phyloP scores from a whole-genome alignment of 2,329 filamentous ascomycete genomes.

The Aspergillus fumigatus region DNA sequence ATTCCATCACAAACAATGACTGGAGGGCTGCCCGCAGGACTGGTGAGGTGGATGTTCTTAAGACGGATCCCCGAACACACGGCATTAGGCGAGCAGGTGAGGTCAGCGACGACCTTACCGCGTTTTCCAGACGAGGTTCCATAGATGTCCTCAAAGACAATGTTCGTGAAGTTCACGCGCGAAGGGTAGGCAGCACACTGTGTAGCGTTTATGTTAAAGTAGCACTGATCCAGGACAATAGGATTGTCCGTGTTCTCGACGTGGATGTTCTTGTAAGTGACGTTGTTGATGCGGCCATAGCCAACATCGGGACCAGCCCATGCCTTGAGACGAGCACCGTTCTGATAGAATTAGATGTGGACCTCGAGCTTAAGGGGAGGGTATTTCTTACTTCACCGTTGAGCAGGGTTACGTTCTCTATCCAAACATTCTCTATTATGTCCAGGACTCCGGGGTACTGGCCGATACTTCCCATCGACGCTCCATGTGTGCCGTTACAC shows the following conservation, averaged over 20 bases:
- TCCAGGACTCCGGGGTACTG: conserved; percentile 54
- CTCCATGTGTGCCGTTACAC: conserved; percentile 57
- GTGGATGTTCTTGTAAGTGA: conserved; percentile 59
- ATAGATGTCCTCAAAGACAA: conserved; percentile 56
- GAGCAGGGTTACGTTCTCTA: conserved; percentile 57
- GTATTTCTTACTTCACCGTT: conserved; percentile 37
- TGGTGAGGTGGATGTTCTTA: conserved; percentile 52
- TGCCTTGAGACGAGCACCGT: conserved; percentile 56
- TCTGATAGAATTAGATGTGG: conserved; percentile 34
- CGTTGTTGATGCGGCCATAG: conserved; percentile 58
- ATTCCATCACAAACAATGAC: conserved; percentile 51
- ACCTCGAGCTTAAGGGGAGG: not conserved
- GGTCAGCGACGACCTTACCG: conserved; percentile 50
- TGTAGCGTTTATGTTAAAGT: conserved; percentile 53
- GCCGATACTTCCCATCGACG: conserved; percentile 56
- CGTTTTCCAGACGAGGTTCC: conserved; percentile 55
- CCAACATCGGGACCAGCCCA: conserved; percentile 57
- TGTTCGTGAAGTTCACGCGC: conserved; percentile 55
- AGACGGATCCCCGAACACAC: conserved; percentile 55
- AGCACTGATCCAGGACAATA: conserved; percentile 58
- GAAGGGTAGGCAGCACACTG: conserved; percentile 53
- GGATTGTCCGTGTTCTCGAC: conserved; percentile 56
- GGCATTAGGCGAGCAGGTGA: conserved; percentile 55
- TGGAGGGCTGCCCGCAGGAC: conserved; percentile 42
- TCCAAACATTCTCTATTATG: conserved; percentile 53